Evolutionary conservation across 2,329 filamentous ascomycete species (phyloP), one percentile per base, ranked within the genome.

Genomic region (Xylaria sp.): DNA sequence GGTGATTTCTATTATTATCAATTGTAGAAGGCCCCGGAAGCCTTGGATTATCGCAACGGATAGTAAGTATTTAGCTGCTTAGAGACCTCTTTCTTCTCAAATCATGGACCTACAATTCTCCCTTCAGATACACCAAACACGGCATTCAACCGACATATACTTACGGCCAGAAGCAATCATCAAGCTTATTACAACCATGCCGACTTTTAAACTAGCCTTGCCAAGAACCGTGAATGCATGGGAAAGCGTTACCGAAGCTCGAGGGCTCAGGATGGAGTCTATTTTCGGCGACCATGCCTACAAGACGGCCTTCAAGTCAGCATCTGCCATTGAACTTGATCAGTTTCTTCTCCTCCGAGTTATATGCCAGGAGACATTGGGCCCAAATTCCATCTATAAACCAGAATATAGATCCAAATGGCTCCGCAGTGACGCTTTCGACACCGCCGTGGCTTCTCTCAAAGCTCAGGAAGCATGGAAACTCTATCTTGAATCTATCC

Each of bases 301-400:
- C n/a, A n/a, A n/a, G n/a, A n/a, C n/a, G n/a, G n/a, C n/a, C n/a
- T n/a, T n/a, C n/a, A 50, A 50, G 47, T 50, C 47, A 50, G 47
- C 47, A 24, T 50, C 47, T 50, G 17, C 47, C 6, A 50, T 50
- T 5, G 47, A 50, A 19, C 5, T 50, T 19, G 47, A 50, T 9
- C 47, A 50, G n/a, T 50, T 50, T 11, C 47, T 50, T 50, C 47
- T 50, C 19, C 47, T 50, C n/a, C 12, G 47, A 21, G 47, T 50
- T 21, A 50, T 50, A 50, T 50, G n/a, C 21, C n/a, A 3, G 17
- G 4, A 4, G 4, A 19, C 11, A 21, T 8, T 8, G n/a, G 2
- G 5, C n/a, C 47, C 47, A 4, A 21, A 50, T 4, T 21, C 7
- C 17, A 21, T 50, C 47, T 24, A 50, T 21, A 19, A 50, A 4